Conservation (phyloP, 139 green algal genomes). For the Microglena sp. region DNA sequence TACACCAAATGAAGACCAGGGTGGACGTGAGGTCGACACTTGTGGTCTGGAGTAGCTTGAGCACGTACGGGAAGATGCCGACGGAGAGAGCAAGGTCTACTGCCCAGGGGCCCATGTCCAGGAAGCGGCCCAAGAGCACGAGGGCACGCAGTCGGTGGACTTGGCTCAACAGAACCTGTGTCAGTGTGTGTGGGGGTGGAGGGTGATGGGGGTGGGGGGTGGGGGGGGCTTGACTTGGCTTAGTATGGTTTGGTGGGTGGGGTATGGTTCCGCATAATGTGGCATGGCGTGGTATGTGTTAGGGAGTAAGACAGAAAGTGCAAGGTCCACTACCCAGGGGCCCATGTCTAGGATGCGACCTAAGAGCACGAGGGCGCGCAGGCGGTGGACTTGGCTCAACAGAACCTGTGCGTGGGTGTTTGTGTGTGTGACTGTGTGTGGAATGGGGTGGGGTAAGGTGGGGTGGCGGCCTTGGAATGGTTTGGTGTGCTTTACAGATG, state of each 20-base stretch:
- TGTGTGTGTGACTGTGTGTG: too few species aligned
- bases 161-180: constrained; percentile 94
- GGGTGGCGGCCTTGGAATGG: too few species aligned
- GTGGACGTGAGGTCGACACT: constrained; percentile 81
- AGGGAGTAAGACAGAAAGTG: constrained; percentile 88
- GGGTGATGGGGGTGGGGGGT: too few species aligned
- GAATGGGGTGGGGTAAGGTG: too few species aligned
- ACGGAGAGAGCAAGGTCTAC: constrained; percentile 94
- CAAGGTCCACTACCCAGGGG: constrained; percentile 89
- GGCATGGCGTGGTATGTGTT: too few species aligned
- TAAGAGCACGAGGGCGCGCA: constrained; percentile 88
- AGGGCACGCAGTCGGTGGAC: constrained; percentile 88
- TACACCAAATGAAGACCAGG: constrained; percentile 98
- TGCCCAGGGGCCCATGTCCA: constrained; percentile 94
- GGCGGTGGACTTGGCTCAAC: constrained; percentile 87
- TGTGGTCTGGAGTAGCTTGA: constrained; percentile 99
- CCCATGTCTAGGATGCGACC: constrained; percentile 96
- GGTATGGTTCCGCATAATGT: too few species aligned
- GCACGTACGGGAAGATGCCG: constrained; percentile 98
- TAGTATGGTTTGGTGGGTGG: too few species aligned
- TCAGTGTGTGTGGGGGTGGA: too few species aligned
- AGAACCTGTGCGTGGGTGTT: too few species aligned
- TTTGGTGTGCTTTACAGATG: constrained; percentile 94
- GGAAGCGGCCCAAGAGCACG: constrained; percentile 87
- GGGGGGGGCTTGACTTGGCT: too few species aligned